A percentile compares a stretch with the other conserved stretches of the same genome.
Evolutionary conservation across 176 grass and related monocot genomes (phyloP).

Genomic region (Oryza glumipatula): DNA sequence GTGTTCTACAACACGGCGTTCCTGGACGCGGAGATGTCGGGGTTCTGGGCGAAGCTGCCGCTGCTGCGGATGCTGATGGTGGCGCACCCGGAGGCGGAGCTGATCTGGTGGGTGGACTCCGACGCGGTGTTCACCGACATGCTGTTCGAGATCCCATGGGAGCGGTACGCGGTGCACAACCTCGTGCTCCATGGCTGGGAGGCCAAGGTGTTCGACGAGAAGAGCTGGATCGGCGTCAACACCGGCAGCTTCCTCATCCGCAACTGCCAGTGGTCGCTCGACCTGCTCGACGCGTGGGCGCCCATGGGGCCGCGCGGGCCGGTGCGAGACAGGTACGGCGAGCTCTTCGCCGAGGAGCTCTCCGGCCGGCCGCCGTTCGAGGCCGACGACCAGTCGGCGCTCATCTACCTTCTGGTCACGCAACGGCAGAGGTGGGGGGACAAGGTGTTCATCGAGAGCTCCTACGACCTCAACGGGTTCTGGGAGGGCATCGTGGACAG

Average conservation of each 20-base stretch:
- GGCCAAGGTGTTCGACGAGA: constrained; percentile 73
- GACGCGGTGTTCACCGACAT: constrained; percentile 93
- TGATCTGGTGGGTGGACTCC: constrained; percentile 95
- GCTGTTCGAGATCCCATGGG: constrained; percentile 76
- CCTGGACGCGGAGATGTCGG: constrained; percentile 84
- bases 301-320: constrained; percentile 81
- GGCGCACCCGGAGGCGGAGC: constrained; percentile 88
- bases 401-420: constrained; percentile 77
- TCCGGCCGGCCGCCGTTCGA: constrained; percentile 74
- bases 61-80: constrained; percentile 85
- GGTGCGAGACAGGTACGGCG: constrained; percentile 64
- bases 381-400: constrained; percentile 93
- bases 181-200: constrained; percentile 85
- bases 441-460: constrained; percentile 71
- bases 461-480: constrained; percentile 85
- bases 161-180: constrained; percentile 66
- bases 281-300: constrained; percentile 75
- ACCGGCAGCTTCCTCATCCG: constrained; percentile 89
- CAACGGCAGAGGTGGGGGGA: constrained; percentile 61
- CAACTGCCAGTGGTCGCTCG: constrained; percentile 94
- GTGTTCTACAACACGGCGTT: constrained; percentile 90
- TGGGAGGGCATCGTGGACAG: constrained; percentile 73
- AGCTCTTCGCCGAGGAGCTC: constrained; percentile 62
- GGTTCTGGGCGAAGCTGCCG: constrained; percentile 93
- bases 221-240: constrained; percentile 80